Evolutionary conservation across 495 filamentous ascomycete species (phyloP), one percentile per base, ranked within the genome.

Genomic region (Cairneyella variabilis): DNA sequence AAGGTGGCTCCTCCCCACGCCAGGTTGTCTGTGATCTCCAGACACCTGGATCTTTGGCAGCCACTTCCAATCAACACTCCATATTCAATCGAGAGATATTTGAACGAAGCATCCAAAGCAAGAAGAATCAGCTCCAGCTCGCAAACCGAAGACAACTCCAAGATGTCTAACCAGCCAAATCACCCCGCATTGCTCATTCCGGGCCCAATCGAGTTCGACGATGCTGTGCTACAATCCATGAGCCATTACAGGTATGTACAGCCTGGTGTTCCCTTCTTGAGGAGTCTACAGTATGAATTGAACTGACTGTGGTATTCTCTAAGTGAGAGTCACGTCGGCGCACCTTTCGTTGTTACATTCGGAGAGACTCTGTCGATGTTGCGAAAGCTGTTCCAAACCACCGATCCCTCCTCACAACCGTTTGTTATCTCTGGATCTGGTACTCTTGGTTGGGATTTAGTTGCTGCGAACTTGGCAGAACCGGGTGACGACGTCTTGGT

Each of bases 151-250:
- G 44, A 32, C 32, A 42, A 48, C 21, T 32, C 65, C 69, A 85
- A 73, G 34, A 91, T 93, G 89, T 91, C 89, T 43, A 74, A 71
- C 51, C 91, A 95, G 76, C 71, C 88, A 38, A 74, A 81, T 46
- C 91, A 96, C 67, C 81, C 89, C 52, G 80, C 90, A 1, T 52
- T 64, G 50, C 80, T 98, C 63, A 96, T 98, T 64, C 93, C 93
- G 21, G 93, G 93, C 23, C 93, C 93, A 66, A 93, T 98, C 66
- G 93, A 98, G 72, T 97, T 97, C 64, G 93, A 97, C 68, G 93
- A 98, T 89, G 91, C 84, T 38, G 93, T 98, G 45, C 82, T 98
- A 40, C 78, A 89, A 68, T 88, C 91, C 51, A 97, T 97, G 93
- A 80, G 86, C 68, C 93, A 97, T 72, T 95, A 86, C 75, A 92